Base-by-base conservation (phyloP, 176 grass and related monocot species). In the Oryza nivara region DNA sequence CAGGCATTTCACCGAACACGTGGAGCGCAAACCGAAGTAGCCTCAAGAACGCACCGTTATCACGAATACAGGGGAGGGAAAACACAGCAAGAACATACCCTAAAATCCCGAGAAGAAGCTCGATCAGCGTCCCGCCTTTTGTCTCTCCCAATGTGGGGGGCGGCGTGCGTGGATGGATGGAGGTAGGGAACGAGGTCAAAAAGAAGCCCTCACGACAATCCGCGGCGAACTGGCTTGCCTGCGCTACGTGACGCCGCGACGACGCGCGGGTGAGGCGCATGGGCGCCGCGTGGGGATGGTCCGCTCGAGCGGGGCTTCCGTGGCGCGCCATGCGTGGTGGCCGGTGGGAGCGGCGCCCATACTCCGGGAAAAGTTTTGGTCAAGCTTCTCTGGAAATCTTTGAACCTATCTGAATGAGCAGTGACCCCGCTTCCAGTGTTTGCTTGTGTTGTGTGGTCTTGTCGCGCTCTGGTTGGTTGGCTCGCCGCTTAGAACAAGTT, bases 221-320 rank as follows among this genome's bases (percentile, higher is more conserved):
- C 68, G 74, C 84, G 58, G 58, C 58, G 58, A 63, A 63, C 8
- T n/a, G 58, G 58, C 2, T 0, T n/a, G 58, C n/a, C 2, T 38
- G 36, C 36, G 0, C 36, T 23, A 3, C 58, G 58, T 23, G n/a
- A 63, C 30, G 30, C 30, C 30, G 30, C 30, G 30, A 32, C 30
- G 58, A 63, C 58, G n/a, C 58, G 58, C 58, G 58, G 58, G 25
- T 23, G 35, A 67, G 49, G 68, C 58, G 88, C 84, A 90, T 83
- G 84, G 79, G 64, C 60, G 84, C 74, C 84, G 84, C 84, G 88
- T 90, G 79, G 66, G 66, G 30, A 23, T 63, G 7, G 58, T 63
- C 20, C 58, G n/a, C 58, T 22, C 58, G 20, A 63, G n/a, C 58
- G 58, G 9, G 58, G 9, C 58, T 63, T 63, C 58, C 58, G n/a